Evolutionary conservation across 1,139 yeast genomes (phyloP), one percentile per base, ranked within the genome.

Genomic region (Schizosaccharomyces versatilis): DNA sequence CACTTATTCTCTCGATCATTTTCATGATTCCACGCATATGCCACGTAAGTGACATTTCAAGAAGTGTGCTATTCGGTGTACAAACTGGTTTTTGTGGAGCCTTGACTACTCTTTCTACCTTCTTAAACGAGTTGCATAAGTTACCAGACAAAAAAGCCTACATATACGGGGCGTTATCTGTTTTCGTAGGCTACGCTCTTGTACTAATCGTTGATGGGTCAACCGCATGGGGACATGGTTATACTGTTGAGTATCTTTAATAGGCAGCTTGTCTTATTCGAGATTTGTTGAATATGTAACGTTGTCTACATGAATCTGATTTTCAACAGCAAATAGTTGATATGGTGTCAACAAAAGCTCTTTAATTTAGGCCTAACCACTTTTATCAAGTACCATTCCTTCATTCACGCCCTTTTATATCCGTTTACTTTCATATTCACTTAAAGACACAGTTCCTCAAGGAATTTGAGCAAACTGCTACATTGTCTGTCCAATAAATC

Each of bases 1-100:
- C 81, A 0, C 52, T 73, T 0, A 53, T 84, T 0, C 64, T 83
- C n/a, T 77, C 81, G 0, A 66, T 80, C 0, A 66, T 82, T 42
- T 70, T 72, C 1, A 57, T 85, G 1, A 59, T 83, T 6, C 68
- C 67, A 40, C 63, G 77, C 59, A 55, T 54, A 9, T 53, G 53
- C 7, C 53, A 55, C 36, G 15, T 63, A 58, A 48, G 63, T 65
- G 55, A 62, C 62, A 57, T 65, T 7, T 56, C 57, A 1, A 60
- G 62, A 62, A 56, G 67, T 61, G 57, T 62, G 54, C 47, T 67
- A 61, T 54, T 66, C 55, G 61, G 68, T 64, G 41, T 66, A 59
- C 58, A 62, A 61, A 60, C 67, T 57, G 57, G 66, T 53, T 58
- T 62, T 62, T 60, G 67, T 61, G 60, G 66, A 58, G 52, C 62